Conservation (phyloP, 306 rosid genomes). For the Comarum palustre region DNA sequence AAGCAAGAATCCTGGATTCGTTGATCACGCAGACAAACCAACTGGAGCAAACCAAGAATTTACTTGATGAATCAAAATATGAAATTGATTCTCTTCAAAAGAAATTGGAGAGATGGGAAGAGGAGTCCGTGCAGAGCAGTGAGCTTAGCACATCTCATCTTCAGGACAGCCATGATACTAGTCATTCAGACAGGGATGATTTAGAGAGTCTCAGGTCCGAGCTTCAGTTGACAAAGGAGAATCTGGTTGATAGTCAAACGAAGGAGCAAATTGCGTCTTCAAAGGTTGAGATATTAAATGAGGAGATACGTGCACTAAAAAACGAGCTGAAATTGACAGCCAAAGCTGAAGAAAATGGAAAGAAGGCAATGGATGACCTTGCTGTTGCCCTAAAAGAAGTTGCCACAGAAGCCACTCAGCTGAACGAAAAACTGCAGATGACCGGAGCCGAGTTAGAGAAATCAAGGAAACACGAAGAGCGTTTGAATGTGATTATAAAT, state of each 20-base stretch:
- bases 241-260: conserved; percentile 16
- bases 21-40: conserved; percentile 55
- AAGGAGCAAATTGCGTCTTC: conserved; percentile 19
- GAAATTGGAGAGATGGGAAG: conserved; percentile 26
- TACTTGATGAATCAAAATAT: conserved; percentile 54
- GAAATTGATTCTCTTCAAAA: conserved; percentile 45
- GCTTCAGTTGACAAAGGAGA: conserved; percentile 23
- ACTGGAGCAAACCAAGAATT: conserved; percentile 50
- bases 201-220: conserved; percentile 21
- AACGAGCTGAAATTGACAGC: conserved; percentile 52
- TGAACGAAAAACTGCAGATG: conserved; percentile 42
- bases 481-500: conserved; percentile 35
- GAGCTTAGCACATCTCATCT: conserved; percentile 1
- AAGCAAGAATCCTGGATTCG: conserved; percentile 50
- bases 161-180: conserved; percentile 1
- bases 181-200: not conserved
- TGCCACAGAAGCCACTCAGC: conserved; percentile 64
- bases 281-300: conserved; percentile 15
- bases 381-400: conserved; percentile 85
- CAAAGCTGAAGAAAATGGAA: conserved; percentile 68
- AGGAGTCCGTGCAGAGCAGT: conserved; percentile 11
- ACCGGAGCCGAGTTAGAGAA: conserved; percentile 55
- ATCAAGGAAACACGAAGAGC: conserved; percentile 50
- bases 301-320: conserved; percentile 41
- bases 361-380: conserved; percentile 82